Percentiles rank a stretch among this genome's conserved stretches.
Conservation (phyloP, 208 protist genomes). For the Leptomonas pyrrhocoris region DNA sequence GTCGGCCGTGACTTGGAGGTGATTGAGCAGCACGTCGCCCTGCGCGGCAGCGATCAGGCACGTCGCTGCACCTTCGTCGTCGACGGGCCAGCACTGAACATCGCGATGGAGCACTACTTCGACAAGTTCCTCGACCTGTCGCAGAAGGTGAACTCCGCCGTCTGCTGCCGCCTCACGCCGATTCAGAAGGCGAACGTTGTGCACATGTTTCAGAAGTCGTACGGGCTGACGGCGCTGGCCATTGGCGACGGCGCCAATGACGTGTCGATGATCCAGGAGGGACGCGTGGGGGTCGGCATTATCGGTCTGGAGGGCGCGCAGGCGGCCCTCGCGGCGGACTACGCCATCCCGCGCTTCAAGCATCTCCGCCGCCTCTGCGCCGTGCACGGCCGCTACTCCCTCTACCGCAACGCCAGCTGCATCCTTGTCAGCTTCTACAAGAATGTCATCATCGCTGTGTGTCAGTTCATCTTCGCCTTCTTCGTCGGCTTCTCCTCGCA, state of each 20-base stretch:
- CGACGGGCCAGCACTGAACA: slow-evolving; percentile 74
- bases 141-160: slow-evolving; percentile 78
- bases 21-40: slow-evolving; percentile 60
- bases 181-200: slow-evolving; percentile 92
- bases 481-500: slow-evolving; percentile 91
- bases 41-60: slow-evolving; percentile 48
- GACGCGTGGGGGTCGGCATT: slow-evolving; percentile 96
- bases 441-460: slow-evolving; percentile 92
- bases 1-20: slow-evolving; percentile 64
- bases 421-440: slow-evolving; percentile 98
- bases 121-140: slow-evolving; percentile 77
- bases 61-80: slow-evolving; percentile 77
- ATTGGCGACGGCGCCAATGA: slow-evolving; percentile 99
- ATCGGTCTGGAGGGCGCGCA: slow-evolving; percentile 96
- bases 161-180: slow-evolving; percentile 91
- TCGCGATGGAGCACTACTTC: slow-evolving; percentile 80
- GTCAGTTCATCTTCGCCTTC: slow-evolving; percentile 91
- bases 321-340: slow-evolving; percentile 94
- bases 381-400: slow-evolving; percentile 95
- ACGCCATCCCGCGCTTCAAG: slow-evolving; percentile 94
- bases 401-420: slow-evolving; percentile 92
- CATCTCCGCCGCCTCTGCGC: slow-evolving; percentile 93
- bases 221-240: slow-evolving; percentile 90
- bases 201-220: slow-evolving; percentile 88
- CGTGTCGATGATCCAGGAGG: slow-evolving; percentile 96